Percentiles rank a stretch among this genome's conserved stretches.
Evolutionary conservation across 495 filamentous ascomycete species (phyloP).

Genomic region (Lophiostoma macrostomum): DNA sequence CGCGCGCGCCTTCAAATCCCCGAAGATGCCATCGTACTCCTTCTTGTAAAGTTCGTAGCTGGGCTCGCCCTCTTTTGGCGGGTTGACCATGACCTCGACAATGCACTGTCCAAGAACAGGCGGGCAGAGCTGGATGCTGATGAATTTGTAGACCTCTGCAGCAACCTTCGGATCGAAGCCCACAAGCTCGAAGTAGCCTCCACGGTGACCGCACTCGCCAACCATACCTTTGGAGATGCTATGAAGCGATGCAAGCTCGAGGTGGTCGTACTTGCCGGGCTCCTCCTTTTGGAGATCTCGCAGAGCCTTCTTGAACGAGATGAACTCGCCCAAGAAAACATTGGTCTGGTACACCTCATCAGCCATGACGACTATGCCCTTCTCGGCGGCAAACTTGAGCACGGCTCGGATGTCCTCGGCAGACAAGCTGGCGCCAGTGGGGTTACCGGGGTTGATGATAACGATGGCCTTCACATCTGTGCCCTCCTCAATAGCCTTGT

Average conservation of each 20-base stretch:
- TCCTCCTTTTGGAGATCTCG: slow-evolving; percentile 74
- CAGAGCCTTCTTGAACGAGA: slow-evolving; percentile 88
- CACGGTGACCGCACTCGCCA: slow-evolving; percentile 94
- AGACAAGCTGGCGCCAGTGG: slow-evolving; percentile 81
- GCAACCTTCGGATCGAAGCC: slow-evolving; percentile 82
- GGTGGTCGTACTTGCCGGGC: slow-evolving; percentile 71
- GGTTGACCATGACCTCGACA: slow-evolving; percentile 96
- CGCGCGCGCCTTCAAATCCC: slow-evolving; percentile 72
- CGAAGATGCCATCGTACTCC: slow-evolving; percentile 78
- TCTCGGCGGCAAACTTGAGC: slow-evolving; percentile 76
- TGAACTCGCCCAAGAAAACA: slow-evolving; percentile 88
- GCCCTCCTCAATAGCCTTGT: slow-evolving; percentile 67
- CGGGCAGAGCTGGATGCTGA: slow-evolving; percentile 90
- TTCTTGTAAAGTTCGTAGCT: slow-evolving; percentile 76
- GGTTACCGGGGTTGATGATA: slow-evolving; percentile 98
- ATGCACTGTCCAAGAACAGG: slow-evolving; percentile 95
- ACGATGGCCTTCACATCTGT: slow-evolving; percentile 88
- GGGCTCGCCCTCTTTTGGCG: slow-evolving; percentile 74
- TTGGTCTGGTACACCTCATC: slow-evolving; percentile 99
- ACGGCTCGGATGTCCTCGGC: slow-evolving; percentile 75
- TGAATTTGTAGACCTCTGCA: slow-evolving; percentile 96
- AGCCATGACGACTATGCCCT: slow-evolving; percentile 84
- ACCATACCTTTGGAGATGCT: slow-evolving; percentile 89
- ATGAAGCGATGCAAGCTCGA: slow-evolving; percentile 72
- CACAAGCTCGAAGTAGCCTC: slow-evolving; percentile 92